Percentiles rank a stretch among this genome's conserved stretches.
These are phyloP conservation scores for Withania somnifera DNA, from an alignment of 305 asterid species.

Conservation along the genomic window DNA sequence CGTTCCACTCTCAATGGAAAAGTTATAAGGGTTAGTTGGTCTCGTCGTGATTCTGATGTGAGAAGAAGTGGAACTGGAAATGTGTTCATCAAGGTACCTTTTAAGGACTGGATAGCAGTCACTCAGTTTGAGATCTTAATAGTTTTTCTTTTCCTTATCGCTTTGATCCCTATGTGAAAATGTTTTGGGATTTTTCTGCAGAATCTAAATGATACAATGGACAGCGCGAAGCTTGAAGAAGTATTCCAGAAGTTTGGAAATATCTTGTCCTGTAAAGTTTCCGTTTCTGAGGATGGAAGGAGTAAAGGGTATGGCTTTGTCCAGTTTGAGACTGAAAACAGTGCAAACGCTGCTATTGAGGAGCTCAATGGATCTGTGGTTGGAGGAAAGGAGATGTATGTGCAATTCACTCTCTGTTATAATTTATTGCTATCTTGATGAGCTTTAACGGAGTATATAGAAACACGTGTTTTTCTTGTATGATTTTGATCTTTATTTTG, in stretches of 20 bases:
- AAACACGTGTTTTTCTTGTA: neutral
- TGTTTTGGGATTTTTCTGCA: slow-evolving; percentile 18
- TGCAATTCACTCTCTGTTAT: slow-evolving; percentile 10
- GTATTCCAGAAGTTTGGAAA: slow-evolving; percentile 65
- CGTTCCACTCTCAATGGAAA: slow-evolving; percentile 50
- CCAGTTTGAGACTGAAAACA: slow-evolving; percentile 64
- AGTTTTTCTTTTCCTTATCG: neutral
- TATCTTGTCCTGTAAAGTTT: slow-evolving; percentile 76
- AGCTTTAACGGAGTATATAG: neutral
- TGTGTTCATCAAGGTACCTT: slow-evolving; percentile 73
- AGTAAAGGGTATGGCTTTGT: slow-evolving; percentile 93
- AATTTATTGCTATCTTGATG: neutral
- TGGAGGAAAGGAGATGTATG: slow-evolving; percentile 67
- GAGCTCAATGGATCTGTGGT: slow-evolving; percentile 49
- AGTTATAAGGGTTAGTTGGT: slow-evolving; percentile 77
- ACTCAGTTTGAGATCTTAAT: neutral
- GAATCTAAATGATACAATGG: slow-evolving; percentile 63
- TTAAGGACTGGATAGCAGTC: neutral
- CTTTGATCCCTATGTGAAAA: neutral
- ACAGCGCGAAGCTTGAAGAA: slow-evolving; percentile 65
- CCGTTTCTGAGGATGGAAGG: slow-evolving; percentile 64
- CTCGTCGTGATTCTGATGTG: slow-evolving; percentile 66
- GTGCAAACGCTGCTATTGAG: slow-evolving; percentile 65
- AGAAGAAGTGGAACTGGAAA: slow-evolving; percentile 80
- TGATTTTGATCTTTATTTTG: neutral